Conservation (phyloP, 2,329 filamentous ascomycete genomes). For the Aureobasidium sp. region DNA sequence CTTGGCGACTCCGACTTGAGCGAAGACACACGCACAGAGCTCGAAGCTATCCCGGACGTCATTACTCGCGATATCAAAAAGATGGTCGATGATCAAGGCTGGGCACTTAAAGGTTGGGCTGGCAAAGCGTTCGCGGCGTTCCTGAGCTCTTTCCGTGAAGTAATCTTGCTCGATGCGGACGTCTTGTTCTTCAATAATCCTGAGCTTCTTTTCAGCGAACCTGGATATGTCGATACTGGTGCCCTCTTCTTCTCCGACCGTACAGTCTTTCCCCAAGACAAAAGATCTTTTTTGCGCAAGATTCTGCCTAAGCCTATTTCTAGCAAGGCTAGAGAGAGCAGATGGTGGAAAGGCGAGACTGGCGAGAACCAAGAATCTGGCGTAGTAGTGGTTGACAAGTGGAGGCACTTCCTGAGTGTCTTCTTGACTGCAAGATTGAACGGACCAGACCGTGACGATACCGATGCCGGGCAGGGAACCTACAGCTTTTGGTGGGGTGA, state of each 20-base stretch:
- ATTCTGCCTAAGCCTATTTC: constrained; percentile 38
- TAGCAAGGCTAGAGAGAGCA: constrained; percentile 31
- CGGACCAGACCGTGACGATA: constrained; percentile 38
- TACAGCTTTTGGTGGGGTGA: constrained; percentile 33
- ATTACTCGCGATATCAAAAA: constrained; percentile 37
- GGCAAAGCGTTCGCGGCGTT: constrained; percentile 41
- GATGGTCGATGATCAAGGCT: constrained; percentile 39
- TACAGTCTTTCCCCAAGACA: constrained; percentile 33
- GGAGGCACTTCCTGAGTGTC: constrained; percentile 38
- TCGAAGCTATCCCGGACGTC: constrained; percentile 37
- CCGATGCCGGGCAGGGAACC: constrained; percentile 28
- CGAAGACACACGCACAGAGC: constrained; percentile 33
- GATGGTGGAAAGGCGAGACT: constrained; percentile 32
- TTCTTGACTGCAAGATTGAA: constrained; percentile 35
- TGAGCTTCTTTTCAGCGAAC: constrained; percentile 35
- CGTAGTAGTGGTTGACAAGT: constrained; percentile 41
- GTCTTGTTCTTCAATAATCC: constrained; percentile 37
- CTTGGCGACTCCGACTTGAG: constrained; percentile 38
- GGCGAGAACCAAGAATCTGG: constrained; percentile 39
- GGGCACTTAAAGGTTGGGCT: constrained; percentile 39
- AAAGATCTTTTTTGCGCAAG: constrained; percentile 33
- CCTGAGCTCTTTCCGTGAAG: constrained; percentile 40
- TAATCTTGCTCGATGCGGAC: constrained; percentile 42
- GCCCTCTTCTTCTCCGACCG: constrained; percentile 42
- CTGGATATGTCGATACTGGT: constrained; percentile 34